Base-by-base conservation (phyloP, 2,329 filamentous ascomycete species). In the Aspergillus puulaauensis region DNA sequence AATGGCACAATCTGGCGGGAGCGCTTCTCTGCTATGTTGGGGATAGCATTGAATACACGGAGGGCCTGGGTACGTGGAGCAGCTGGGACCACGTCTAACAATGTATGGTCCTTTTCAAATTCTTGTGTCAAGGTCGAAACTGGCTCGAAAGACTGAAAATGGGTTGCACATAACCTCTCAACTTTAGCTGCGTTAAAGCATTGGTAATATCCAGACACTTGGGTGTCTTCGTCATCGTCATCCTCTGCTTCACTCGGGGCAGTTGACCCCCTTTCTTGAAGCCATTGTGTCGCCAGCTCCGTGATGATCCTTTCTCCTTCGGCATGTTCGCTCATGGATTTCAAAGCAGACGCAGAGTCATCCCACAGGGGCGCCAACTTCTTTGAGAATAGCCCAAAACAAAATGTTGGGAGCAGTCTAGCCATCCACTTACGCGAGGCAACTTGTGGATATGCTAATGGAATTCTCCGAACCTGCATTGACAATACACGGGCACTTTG, bases 311-410 rank as follows among this genome's bases (percentile, higher is more conserved):
- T 86, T 70, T 97, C 92, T 21, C 90, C 91, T 40, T 78, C 75
- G 63, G 89, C 87, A 21, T 82, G 83, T 64, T 90, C 83, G 19
- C 87, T 84, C 54, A 99, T 86, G 52, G 88, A 82, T 67, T 91
- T 89, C 68, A 99, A 77, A 0, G 90, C 86, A 54, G 86, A 83
- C 51, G 89, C 86, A 0, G 90, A 85, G 66, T 96, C 91, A 59
- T 96, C 90, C 90, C 93, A 97, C 6, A 96, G 80, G 37, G 91
- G 91, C 0, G 92, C 85, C 63, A 97, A 81, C 64, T 89, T 90
- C 49, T 96, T 86, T 0, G 93, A 95, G 59, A 98, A 82, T 74
- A 97, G 83, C 49, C 95, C 95, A 66, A 97, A 96, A 66, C 91
- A 87, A 68, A 93, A 98, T 0, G 85, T 82, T 0, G 93, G 90